Percentiles rank a stretch among this genome's conserved stretches.
phyloP scores from a whole-genome alignment of 495 filamentous ascomycete species.

The Penicillium cosmopolitanum region DNA sequence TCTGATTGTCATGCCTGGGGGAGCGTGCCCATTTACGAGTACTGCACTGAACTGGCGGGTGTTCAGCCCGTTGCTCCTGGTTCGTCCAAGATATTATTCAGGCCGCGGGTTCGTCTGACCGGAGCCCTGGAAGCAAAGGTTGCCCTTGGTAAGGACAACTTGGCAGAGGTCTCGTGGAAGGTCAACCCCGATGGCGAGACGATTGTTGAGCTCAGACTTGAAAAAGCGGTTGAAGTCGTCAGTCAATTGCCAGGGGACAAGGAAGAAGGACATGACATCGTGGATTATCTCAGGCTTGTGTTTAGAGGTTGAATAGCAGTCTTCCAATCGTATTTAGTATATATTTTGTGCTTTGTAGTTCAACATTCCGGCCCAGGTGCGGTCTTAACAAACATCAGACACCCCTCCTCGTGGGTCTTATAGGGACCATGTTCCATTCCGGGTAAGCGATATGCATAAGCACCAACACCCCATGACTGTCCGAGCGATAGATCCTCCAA shows the following conservation, averaged over 20 bases:
- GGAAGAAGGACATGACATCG: slow-evolving; percentile 27
- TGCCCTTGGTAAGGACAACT: slow-evolving; percentile 34
- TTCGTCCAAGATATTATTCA: slow-evolving; percentile 32
- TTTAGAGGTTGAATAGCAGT: not conserved
- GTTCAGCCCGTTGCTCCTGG: slow-evolving; percentile 29
- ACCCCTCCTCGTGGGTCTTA: slow-evolving; percentile 21
- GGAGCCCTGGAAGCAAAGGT: slow-evolving; percentile 29
- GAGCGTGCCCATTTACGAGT: slow-evolving; percentile 46
- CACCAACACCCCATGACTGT: slow-evolving; percentile 27
- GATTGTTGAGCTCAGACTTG: slow-evolving; percentile 27
- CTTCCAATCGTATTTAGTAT: no score
- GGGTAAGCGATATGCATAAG: slow-evolving; percentile 29
- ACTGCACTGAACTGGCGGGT: slow-evolving; percentile 40
- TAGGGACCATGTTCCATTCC: slow-evolving; percentile 32
- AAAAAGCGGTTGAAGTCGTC: slow-evolving; percentile 30
- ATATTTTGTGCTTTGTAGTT: not conserved
- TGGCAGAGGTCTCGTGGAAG: slow-evolving; percentile 34
- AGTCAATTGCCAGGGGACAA: slow-evolving; percentile 23
- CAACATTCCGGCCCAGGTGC: slow-evolving; percentile 4
- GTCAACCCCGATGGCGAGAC: slow-evolving; percentile 11
- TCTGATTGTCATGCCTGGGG: slow-evolving; percentile 50
- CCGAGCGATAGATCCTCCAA: slow-evolving; percentile 27
- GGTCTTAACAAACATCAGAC: slow-evolving; percentile 31
- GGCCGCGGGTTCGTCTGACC: slow-evolving; percentile 34
- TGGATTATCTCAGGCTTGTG: slow-evolving; percentile 15